phyloP scores from a whole-genome alignment of 176 grass and related monocot species.

The Oryza longistaminata region DNA sequence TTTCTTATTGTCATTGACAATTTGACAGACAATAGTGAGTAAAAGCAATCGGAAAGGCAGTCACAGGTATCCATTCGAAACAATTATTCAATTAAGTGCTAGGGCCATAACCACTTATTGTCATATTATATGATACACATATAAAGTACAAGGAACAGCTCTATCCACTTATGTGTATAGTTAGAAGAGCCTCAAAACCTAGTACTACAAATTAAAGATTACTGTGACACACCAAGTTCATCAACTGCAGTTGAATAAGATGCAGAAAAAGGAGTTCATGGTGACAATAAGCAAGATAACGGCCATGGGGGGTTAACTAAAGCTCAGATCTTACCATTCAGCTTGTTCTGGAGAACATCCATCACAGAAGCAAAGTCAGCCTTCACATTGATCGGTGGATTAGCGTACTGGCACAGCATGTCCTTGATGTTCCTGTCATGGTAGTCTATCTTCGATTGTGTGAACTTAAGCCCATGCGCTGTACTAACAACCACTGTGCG shows the following conservation, averaged over 20 bases:
- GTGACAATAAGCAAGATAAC: constrained; percentile 29
- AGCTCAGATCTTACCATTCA: constrained; percentile 54
- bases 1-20: background rate
- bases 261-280: constrained; percentile 33
- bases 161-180: constrained; percentile 49
- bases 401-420: constrained; percentile 64
- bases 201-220: constrained; percentile 52
- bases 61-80: background rate
- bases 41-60: background rate
- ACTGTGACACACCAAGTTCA: constrained; percentile 44
- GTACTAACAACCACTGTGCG: constrained; percentile 80
- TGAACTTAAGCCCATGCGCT: constrained; percentile 77
- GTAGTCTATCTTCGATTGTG: constrained; percentile 79
- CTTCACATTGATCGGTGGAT: constrained; percentile 67
- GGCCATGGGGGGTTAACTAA: constrained; percentile 25
- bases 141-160: constrained; percentile 57
- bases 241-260: constrained; percentile 27
- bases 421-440: constrained; percentile 64
- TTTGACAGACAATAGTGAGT: background rate
- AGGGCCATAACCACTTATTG: constrained; percentile 31
- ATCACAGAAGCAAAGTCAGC: constrained; percentile 76
- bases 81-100: constrained; percentile 30
- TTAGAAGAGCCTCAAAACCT: constrained; percentile 51
- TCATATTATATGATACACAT: constrained; percentile 47
- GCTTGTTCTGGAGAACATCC: constrained; percentile 70